Evolutionary conservation across 768 basidiomycete species (phyloP).

Genomic region (Rossbeevera mucosa): DNA sequence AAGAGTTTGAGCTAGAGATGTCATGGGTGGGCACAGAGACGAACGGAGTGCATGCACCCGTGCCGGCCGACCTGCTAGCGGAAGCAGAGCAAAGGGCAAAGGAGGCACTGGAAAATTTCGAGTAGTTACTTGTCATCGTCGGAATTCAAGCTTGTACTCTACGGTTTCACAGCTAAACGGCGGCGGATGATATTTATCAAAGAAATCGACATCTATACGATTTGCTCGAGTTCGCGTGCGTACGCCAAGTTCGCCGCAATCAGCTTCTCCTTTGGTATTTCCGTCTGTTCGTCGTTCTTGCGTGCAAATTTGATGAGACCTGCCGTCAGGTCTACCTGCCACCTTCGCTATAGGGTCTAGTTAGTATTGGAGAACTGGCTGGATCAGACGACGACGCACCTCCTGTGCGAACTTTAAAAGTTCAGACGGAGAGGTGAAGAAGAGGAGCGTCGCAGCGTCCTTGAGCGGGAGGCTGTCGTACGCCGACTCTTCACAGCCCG

Average conservation of each 20-base stretch:
- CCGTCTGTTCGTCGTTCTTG: slow-evolving; percentile 76
- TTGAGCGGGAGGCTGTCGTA: slow-evolving; percentile 88
- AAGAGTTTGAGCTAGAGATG: slow-evolving; percentile 97
- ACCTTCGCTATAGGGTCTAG: slow-evolving; percentile 55
- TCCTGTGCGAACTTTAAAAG: slow-evolving; percentile 76
- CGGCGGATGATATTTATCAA: not conserved
- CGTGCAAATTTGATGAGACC: slow-evolving; percentile 72
- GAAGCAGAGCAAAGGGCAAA: slow-evolving; percentile 89
- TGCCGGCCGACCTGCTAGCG: slow-evolving; percentile 78
- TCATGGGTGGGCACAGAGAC: slow-evolving; percentile 93
- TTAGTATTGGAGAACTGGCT: not conserved
- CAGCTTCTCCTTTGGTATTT: slow-evolving; percentile 82
- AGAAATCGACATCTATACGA: slow-evolving; percentile 52
- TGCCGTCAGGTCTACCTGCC: slow-evolving; percentile 73
- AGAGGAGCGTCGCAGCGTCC: slow-evolving; percentile 86
- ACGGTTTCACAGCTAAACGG: not conserved
- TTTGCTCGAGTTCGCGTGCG: slow-evolving; percentile 87
- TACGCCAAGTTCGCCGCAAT: slow-evolving; percentile 74
- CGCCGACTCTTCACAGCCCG: slow-evolving; percentile 91
- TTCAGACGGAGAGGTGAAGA: slow-evolving; percentile 82
- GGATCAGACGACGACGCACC: slow-evolving; percentile 39
- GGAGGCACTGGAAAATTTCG: slow-evolving; percentile 71
- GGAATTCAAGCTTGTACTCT: slow-evolving; percentile 17
- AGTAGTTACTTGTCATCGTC: slow-evolving; percentile 32
- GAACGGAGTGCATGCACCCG: slow-evolving; percentile 69